These are phyloP conservation scores for Cryptosporidium tyzzeri DNA, from an alignment of 169 alveolate species.

Conservation along the genomic window DNA sequence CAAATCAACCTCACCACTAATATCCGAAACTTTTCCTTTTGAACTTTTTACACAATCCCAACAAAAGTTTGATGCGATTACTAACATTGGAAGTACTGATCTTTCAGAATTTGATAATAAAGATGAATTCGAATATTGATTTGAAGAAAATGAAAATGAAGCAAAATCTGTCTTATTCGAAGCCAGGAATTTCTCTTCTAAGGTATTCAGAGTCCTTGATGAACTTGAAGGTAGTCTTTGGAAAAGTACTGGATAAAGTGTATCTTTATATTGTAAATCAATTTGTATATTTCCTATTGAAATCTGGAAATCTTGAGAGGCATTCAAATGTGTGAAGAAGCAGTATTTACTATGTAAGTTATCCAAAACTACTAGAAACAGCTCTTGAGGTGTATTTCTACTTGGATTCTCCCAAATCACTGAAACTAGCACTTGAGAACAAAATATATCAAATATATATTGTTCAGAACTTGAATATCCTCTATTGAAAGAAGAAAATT, in stretches of 20 bases:
- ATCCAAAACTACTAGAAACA: conserved; percentile 36
- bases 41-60: conserved; percentile 8
- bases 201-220: conserved; percentile 48
- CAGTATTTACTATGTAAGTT: conserved; percentile 11
- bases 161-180: conserved; percentile 29
- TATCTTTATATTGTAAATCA: conserved; percentile 58
- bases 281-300: conserved; percentile 42
- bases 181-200: conserved; percentile 54
- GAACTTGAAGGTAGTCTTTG: conserved; percentile 74
- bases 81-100: conserved; percentile 30
- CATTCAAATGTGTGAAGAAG: neutral
- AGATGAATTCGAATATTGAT: neutral
- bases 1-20: neutral
- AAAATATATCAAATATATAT: conserved; percentile 27
- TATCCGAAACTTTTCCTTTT: neutral
- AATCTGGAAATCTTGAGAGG: conserved; percentile 33
- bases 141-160: neutral
- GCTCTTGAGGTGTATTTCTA: conserved; percentile 55
- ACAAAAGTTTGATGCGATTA: conserved; percentile 41
- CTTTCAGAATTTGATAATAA: neutral
- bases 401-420: conserved; percentile 49
- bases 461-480: neutral
- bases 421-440: conserved; percentile 16
- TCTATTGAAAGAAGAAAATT: conserved; percentile 18
- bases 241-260: conserved; percentile 66